Base-by-base conservation (phyloP, 2,329 filamentous ascomycete species). In the Phialophora expanda region DNA sequence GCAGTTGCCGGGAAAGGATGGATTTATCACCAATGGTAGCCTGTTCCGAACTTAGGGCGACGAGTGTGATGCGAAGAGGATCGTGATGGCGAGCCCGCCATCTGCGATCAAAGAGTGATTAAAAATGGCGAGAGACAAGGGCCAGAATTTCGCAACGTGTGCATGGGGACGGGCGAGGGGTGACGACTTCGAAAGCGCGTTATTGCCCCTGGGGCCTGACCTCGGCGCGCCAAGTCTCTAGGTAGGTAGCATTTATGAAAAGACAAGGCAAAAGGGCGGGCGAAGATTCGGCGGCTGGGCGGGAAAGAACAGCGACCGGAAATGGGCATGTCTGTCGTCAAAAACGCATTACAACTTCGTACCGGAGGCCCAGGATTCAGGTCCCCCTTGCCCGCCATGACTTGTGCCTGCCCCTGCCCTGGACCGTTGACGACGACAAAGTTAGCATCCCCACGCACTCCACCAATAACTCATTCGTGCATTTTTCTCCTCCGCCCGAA, bases 371-470 rank as follows among this genome's bases (percentile, higher is more conserved):
- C 48, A 51, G 48, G 11, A 26, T 51, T 51, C 53, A 30, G 53
- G 28, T 55, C 17, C 53, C 28, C 22, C 22, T 26, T 53, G 38
- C 14, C 17, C 17, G 38, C 3, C 48, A 14, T 53, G 22, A 53
- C 20, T 34, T 14, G 53, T 55, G 28, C 53, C 53, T 55, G 48
- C 53, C 53, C 53, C 38, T 53, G 48, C 53, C 53, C 53, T 55
- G 53, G 28, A 30, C 53, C 28, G 28, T 55, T 55, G 53, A 34
- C 53, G n/a, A 32, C 28, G 53, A 32, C 28, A 28, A 55, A 55
- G 53, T 55, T 55, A 28, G 53, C 53, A 55, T 55, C 53, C 53
- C 53, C 53, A 55, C 53, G 53, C 26, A 55, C 48, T 55, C 53
- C 53, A 55, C 53, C 53, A 34, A 55, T 7, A 55, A 55, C 30